A percentile compares a stretch with the other conserved stretches of the same genome.
These are phyloP conservation scores for Bonia amplexicaulis DNA, from an alignment of 176 grass and related monocot species.

Conservation along the genomic window DNA sequence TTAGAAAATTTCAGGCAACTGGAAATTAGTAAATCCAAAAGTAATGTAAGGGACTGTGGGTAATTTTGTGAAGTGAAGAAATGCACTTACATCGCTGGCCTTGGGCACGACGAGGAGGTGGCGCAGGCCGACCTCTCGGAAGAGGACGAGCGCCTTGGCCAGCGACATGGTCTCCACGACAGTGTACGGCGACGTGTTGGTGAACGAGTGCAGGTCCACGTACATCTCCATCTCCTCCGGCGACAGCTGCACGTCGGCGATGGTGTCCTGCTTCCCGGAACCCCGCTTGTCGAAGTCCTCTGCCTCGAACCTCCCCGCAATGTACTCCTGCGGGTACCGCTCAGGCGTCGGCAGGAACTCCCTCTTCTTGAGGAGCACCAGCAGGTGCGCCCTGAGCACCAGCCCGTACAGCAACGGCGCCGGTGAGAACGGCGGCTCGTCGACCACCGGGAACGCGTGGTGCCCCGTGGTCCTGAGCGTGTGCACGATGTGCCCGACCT, in stretches of 20 bases:
- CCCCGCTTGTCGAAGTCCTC: constrained; percentile 83
- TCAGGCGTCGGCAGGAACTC: constrained; percentile 37
- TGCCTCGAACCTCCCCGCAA: constrained; percentile 47
- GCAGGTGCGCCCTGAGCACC: constrained; percentile 71
- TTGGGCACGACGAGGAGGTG: constrained; percentile 88
- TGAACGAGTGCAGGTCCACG: constrained; percentile 85
- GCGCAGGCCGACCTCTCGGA: constrained; percentile 85
- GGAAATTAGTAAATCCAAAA: too few relatives aligned
- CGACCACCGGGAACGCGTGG: constrained; percentile 88
- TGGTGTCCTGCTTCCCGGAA: constrained; percentile 67
- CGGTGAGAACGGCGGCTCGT: constrained; percentile 60
- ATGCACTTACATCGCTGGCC: constrained; percentile 59
- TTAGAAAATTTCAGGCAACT: too few relatives aligned
- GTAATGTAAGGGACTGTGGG: neutral
- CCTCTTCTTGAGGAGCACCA: constrained; percentile 71
- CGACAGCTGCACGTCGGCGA: constrained; percentile 51
- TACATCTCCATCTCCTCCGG: constrained; percentile 98
- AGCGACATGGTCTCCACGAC: constrained; percentile 96
- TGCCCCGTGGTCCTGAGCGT: constrained; percentile 63
- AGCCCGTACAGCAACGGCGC: constrained; percentile 63
- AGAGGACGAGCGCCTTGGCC: constrained; percentile 86
- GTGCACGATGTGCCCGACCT: constrained; percentile 70
- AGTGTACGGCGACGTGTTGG: constrained; percentile 91
- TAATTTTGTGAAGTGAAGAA: neutral
- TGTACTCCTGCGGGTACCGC: constrained; percentile 21